These are phyloP conservation scores for Fusarium sambucinum DNA, from an alignment of 2,329 filamentous ascomycete species.

Conservation along the genomic window DNA sequence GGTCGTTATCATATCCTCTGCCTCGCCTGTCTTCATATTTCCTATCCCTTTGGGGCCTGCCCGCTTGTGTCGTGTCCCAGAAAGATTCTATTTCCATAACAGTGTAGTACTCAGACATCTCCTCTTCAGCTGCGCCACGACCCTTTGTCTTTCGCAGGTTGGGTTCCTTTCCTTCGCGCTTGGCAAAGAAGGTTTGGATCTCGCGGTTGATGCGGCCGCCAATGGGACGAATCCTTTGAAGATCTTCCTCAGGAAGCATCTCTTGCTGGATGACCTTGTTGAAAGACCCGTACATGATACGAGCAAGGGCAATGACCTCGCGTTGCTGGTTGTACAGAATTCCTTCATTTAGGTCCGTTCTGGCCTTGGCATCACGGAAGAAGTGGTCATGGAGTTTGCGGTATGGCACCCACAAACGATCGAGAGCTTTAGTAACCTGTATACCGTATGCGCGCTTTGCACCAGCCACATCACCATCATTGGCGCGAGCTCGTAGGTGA, in stretches of 20 bases:
- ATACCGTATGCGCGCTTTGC: constrained; percentile 61
- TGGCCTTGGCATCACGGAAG: constrained; percentile 48
- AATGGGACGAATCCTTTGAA: constrained; percentile 50
- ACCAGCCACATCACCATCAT: constrained; percentile 48
- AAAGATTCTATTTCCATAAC: constrained; percentile 44
- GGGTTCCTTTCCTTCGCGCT: constrained; percentile 52
- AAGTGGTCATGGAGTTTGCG: constrained; percentile 54
- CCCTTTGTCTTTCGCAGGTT: constrained; percentile 45
- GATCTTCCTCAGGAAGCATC: constrained; percentile 54
- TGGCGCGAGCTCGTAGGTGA: constrained; percentile 52
- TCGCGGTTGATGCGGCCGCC: constrained; percentile 55
- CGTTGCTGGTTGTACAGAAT: constrained; percentile 53
- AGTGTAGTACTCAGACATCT: constrained; percentile 35
- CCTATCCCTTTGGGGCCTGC: constrained; percentile 5
- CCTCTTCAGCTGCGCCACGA: constrained; percentile 36
- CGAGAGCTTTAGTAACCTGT: constrained; percentile 64
- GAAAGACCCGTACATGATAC: constrained; percentile 60
- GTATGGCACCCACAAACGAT: constrained; percentile 64
- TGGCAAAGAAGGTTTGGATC: constrained; percentile 53
- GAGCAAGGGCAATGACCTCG: constrained; percentile 60
- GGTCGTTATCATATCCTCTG: neutral
- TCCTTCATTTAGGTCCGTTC: constrained; percentile 44
- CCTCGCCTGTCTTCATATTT: neutral
- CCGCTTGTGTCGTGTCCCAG: constrained; percentile 51
- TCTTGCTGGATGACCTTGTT: constrained; percentile 59